Conservation (phyloP, 2,329 filamentous ascomycete genomes). For the Hypoxylon sp. region DNA sequence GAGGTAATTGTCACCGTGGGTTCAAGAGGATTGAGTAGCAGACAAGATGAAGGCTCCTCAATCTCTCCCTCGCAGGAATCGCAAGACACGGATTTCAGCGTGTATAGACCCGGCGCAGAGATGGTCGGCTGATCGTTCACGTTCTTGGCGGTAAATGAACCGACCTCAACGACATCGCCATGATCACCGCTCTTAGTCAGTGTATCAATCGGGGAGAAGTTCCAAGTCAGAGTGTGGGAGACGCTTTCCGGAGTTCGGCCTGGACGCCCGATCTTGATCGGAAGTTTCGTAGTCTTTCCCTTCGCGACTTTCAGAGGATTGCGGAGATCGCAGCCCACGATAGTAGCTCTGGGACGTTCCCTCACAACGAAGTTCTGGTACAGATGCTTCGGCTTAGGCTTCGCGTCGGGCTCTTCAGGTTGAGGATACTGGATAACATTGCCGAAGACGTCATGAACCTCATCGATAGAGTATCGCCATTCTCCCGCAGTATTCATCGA, state of each 20-base stretch:
- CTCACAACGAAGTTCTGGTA: conserved; percentile 87
- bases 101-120: conserved; percentile 87
- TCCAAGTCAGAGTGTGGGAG: conserved; percentile 82
- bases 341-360: conserved; percentile 82
- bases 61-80: conserved; percentile 89
- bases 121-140: conserved; percentile 77
- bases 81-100: conserved; percentile 82
- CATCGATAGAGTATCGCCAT: conserved; percentile 92
- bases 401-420: conserved; percentile 77
- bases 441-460: conserved; percentile 91
- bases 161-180: conserved; percentile 69
- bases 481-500: conserved; percentile 83
- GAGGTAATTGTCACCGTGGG: conserved; percentile 81
- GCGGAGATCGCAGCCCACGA: conserved; percentile 83
- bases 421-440: conserved; percentile 84
- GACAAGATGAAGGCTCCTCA: conserved; percentile 92
- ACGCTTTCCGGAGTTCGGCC: conserved; percentile 72
- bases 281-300: conserved; percentile 76
- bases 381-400: conserved; percentile 72
- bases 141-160: conserved; percentile 73
- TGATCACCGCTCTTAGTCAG: conserved; percentile 80
- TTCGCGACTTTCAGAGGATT: conserved; percentile 87
- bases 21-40: conserved; percentile 91
- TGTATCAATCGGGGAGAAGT: conserved; percentile 82
- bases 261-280: conserved; percentile 77